phyloP scores from a whole-genome alignment of 768 basidiomycete genomes.

The Hemileccinum impolitum region DNA sequence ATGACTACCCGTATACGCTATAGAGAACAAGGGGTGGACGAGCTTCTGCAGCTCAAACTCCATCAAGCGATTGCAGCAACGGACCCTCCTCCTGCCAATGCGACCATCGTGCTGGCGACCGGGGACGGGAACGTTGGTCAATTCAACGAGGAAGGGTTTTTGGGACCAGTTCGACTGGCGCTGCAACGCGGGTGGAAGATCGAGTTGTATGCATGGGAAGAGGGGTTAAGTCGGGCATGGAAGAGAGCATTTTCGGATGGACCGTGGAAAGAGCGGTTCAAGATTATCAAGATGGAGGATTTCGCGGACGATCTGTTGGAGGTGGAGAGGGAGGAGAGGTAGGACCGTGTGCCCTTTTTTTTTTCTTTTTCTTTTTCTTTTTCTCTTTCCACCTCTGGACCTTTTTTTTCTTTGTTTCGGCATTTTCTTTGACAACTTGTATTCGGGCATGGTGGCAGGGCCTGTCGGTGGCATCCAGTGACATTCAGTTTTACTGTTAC shows the following conservation, averaged over 20 bases:
- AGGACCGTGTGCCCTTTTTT: neutral
- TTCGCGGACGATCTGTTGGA: conserved; percentile 61
- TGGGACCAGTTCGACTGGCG: conserved; percentile 83
- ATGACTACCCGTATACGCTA: conserved; percentile 51
- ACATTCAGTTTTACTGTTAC: conserved; percentile 6
- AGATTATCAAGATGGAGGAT: conserved; percentile 62
- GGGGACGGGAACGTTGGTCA: conserved; percentile 92
- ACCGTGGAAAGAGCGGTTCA: conserved; percentile 41
- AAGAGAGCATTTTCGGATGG: conserved; percentile 64
- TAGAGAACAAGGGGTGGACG: conserved; percentile 93
- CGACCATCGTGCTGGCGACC: conserved; percentile 88
- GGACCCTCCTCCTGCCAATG: conserved; percentile 58
- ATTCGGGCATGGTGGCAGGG: no score
- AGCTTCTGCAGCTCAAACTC: conserved; percentile 88
- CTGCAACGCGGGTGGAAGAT: conserved; percentile 89
- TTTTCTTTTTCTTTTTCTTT: neutral
- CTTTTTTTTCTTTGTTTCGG: neutral
- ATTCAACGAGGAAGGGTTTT: conserved; percentile 90
- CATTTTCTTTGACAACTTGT: neutral
- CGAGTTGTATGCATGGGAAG: conserved; percentile 93
- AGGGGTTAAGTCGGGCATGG: conserved; percentile 78
- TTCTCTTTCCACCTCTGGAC: neutral
- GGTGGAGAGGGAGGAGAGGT: conserved; percentile 24
- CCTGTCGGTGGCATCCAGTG: neutral
- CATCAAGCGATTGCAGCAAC: conserved; percentile 78